Evolutionary conservation across 352 stramenopile genomes (phyloP).

Genomic region (Phytophthora quininea): DNA sequence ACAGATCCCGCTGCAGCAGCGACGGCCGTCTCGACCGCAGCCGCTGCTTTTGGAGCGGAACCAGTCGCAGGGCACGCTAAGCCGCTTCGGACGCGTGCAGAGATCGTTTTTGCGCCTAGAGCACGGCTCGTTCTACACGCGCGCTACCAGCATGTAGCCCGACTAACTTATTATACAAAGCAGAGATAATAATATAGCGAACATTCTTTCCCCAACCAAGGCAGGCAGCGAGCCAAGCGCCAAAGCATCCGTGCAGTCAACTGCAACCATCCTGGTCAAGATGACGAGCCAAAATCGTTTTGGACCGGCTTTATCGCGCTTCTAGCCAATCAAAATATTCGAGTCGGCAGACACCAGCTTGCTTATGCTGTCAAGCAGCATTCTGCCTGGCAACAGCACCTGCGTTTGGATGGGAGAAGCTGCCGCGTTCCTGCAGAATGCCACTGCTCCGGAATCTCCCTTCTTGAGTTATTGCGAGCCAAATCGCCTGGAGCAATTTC

Average conservation of each 20-base stretch:
- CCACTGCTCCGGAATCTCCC: no score
- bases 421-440: no score
- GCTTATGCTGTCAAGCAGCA: no score
- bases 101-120: slow-evolving; percentile 44
- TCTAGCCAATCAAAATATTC: no score
- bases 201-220: slow-evolving; percentile 4
- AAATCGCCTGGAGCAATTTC: not conserved
- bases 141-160: slow-evolving; percentile 43
- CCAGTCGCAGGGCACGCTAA: slow-evolving; percentile 23
- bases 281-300: no score
- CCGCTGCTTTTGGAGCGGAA: slow-evolving; percentile 7
- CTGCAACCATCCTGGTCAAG: no score
- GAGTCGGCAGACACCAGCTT: no score
- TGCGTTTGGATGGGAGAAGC: no score
- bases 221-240: not conserved
- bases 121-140: slow-evolving; percentile 52
- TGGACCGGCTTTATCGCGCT: no score
- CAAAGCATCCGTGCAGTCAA: no score
- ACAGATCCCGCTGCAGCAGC: slow-evolving; percentile 30
- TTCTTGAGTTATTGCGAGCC: no score
- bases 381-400: no score
- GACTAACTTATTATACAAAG: slow-evolving; percentile 44
- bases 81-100: slow-evolving; percentile 38
- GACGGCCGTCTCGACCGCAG: slow-evolving; percentile 36
- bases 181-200: slow-evolving; percentile 20